Evolutionary conservation across 371 early-diverging fungal species (phyloP), one percentile per base, ranked within the genome.

Genomic region (Chytridium lagenaria): DNA sequence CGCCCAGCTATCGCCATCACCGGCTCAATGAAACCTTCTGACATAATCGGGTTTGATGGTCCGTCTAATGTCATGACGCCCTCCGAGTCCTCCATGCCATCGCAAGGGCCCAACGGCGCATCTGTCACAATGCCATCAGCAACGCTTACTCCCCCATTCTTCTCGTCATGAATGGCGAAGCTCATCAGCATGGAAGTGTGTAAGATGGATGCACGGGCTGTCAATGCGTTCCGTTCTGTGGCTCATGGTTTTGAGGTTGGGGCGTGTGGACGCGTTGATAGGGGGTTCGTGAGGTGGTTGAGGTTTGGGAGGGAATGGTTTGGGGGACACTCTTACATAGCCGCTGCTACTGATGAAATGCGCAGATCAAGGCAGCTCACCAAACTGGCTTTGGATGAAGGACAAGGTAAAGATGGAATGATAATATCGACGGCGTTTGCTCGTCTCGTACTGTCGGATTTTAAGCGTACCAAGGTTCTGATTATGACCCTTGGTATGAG

Each of bases 21-120:
- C 5, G 63, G 63, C 3, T 5, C 33, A 31, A 61, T 61, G 63
- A 31, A 38, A 23, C 63, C 63, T 3, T 31, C 33, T 16, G 63
- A 61, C 38, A 38, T 38, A 12, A 3, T 61, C 33, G 63, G 38
- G 7, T 61, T 61, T 34, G 63, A 61, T 28, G 63, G 63, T 16
- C 63, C 26, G 16, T 12, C 38, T 16, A 61, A 61, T 28, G 63
- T 61, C 10, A 16, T 34, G 63, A 61, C 23, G 23, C 63, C 10
- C 2, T 61, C 7, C 33, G 63, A 7, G 34, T 61, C 7, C 34
- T 61, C 31, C 57, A 30, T 44, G 57, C 44, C 12, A 44, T 44
- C 19, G 7, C 44, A 19, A 44, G 44, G 7, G 12, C 44, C 7
- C 44, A 44, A 12, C n/a, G 44, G 44, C 12, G 44, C 12, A 7